Percentiles rank a stretch among this genome's conserved stretches.
These are phyloP conservation scores for Pichia ethanolica DNA, from an alignment of 805 yeast genomes.

Conservation along the genomic window DNA sequence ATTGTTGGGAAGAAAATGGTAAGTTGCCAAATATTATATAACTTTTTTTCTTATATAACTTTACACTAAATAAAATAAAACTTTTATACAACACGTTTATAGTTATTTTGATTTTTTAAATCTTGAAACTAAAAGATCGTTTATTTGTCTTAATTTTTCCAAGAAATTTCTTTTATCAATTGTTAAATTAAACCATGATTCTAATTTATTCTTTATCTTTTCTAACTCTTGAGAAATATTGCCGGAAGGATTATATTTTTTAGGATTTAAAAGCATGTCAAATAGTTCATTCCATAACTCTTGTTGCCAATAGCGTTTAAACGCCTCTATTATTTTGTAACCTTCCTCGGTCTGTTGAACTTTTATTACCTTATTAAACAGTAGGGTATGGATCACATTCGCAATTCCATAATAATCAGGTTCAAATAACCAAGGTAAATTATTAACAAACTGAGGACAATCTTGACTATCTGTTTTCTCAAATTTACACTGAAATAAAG, in stretches of 20 bases:
- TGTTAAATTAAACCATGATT: slow-evolving; percentile 15
- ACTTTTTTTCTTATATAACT: neutral
- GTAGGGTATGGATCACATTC: slow-evolving; percentile 58
- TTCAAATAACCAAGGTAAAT: slow-evolving; percentile 65
- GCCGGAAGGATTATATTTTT: slow-evolving; percentile 7
- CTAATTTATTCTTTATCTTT: slow-evolving; percentile 8
- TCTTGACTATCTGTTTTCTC: slow-evolving; percentile 53
- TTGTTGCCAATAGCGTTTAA: slow-evolving; percentile 72
- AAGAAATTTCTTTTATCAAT: slow-evolving; percentile 9
- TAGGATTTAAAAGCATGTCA: slow-evolving; percentile 56
- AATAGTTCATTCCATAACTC: slow-evolving; percentile 67
- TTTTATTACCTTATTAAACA: slow-evolving; percentile 62
- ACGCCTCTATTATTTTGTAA: slow-evolving; percentile 32
- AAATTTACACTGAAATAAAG: slow-evolving; percentile 54
- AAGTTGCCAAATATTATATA: neutral
- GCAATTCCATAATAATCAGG: slow-evolving; percentile 84
- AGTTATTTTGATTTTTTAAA: slow-evolving; percentile 1
- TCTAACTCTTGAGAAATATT: slow-evolving; percentile 1
- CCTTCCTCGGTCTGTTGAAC: slow-evolving; percentile 20
- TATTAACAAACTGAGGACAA: slow-evolving; percentile 59
- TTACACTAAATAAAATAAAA: neutral
- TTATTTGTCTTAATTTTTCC: slow-evolving; percentile 8
- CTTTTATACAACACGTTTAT: too few species aligned
- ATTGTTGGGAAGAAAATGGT: slow-evolving; percentile 7
- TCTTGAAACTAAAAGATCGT: slow-evolving; percentile 4